Evolutionary conservation across 495 filamentous ascomycete genomes (phyloP).

Genomic region (Thermothielavioides terrestris): DNA sequence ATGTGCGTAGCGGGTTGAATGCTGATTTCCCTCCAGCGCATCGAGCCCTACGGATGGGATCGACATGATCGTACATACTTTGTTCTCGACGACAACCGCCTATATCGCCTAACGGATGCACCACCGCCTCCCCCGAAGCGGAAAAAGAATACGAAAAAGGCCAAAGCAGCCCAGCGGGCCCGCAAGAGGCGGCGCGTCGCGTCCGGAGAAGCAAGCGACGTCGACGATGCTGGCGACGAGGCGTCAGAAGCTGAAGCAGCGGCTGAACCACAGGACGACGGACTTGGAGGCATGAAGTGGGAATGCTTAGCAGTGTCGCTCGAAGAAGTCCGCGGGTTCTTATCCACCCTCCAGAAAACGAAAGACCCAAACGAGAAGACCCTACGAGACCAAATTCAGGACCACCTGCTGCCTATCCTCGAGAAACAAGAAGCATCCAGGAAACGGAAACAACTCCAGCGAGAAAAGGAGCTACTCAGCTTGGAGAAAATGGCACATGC

Average conservation of each 20-base stretch:
- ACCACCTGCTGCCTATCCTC: slow-evolving; percentile 73
- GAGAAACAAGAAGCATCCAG: slow-evolving; percentile 72
- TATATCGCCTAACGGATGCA: slow-evolving; percentile 77
- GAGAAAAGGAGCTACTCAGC: slow-evolving; percentile 71
- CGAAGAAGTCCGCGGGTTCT: slow-evolving; percentile 63
- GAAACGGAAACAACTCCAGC: slow-evolving; percentile 56
- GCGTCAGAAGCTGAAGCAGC: slow-evolving; percentile 23
- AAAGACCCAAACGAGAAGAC: slow-evolving; percentile 76
- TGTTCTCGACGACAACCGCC: slow-evolving; percentile 85
- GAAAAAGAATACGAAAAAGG: slow-evolving; percentile 70
- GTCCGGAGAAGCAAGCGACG: slow-evolving; percentile 41
- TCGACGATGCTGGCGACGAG: slow-evolving; percentile 48
- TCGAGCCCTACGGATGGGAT: slow-evolving; percentile 89
- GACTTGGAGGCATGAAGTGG: slow-evolving; percentile 71
- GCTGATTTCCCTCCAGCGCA: slow-evolving; percentile 54
- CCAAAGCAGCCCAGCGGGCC: slow-evolving; percentile 54
- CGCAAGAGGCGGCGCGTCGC: slow-evolving; percentile 66
- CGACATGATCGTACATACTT: slow-evolving; percentile 74
- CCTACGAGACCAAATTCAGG: slow-evolving; percentile 56
- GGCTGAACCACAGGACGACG: slow-evolving; percentile 46
- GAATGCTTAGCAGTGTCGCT: slow-evolving; percentile 80
- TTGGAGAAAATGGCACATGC: slow-evolving; percentile 81
- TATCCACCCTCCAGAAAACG: slow-evolving; percentile 60
- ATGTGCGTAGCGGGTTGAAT: neutral
- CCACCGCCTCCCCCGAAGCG: slow-evolving; percentile 52